These are phyloP conservation scores for Kingdonia uniflora DNA, from an alignment of 164 flowering plant genomes.

Conservation along the genomic window DNA sequence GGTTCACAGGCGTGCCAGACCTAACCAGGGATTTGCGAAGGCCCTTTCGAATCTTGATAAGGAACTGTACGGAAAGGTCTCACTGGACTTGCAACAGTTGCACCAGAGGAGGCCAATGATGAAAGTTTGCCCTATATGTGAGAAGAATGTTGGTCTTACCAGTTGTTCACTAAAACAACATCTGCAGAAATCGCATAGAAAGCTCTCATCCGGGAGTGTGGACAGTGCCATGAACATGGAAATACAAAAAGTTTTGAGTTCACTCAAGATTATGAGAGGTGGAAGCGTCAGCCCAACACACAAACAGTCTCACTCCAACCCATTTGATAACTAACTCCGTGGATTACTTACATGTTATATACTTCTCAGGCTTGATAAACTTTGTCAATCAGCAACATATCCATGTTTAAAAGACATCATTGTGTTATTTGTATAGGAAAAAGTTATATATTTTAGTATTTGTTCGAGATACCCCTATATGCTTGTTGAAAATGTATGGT, in stretches of 20 bases:
- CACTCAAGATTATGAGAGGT: slow-evolving; percentile 55
- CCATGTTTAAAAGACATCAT: too few species aligned
- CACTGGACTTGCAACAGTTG: slow-evolving; percentile 99
- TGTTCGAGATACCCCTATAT: too few species aligned
- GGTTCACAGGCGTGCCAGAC: slow-evolving; percentile 88
- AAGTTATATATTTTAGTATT: too few species aligned
- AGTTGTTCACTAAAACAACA: slow-evolving; percentile 92
- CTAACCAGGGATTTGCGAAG: slow-evolving; percentile 91
- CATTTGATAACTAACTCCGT: too few species aligned
- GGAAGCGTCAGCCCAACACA: slow-evolving; percentile 64
- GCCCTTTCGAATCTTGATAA: slow-evolving; percentile 59
- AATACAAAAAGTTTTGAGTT: slow-evolving; percentile 73
- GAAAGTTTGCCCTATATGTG: slow-evolving; percentile 94
- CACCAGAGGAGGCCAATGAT: slow-evolving; percentile 70
- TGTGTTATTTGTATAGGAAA: too few species aligned
- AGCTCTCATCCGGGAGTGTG: slow-evolving; percentile 86
- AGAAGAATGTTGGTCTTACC: slow-evolving; percentile 88
- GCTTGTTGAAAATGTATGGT: too few species aligned
- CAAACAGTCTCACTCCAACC: slow-evolving; percentile 24
- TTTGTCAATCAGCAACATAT: too few species aligned
- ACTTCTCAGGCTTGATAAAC: too few species aligned
- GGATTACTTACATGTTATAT: too few species aligned
- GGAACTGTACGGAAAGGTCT: slow-evolving; percentile 72
- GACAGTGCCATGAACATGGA: slow-evolving; percentile 99
- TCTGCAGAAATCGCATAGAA: slow-evolving; percentile 84